Evolutionary conservation across 1,284 basidiomycete species (phyloP), one percentile per base, ranked within the genome.

Genomic region (Irpex sp.): DNA sequence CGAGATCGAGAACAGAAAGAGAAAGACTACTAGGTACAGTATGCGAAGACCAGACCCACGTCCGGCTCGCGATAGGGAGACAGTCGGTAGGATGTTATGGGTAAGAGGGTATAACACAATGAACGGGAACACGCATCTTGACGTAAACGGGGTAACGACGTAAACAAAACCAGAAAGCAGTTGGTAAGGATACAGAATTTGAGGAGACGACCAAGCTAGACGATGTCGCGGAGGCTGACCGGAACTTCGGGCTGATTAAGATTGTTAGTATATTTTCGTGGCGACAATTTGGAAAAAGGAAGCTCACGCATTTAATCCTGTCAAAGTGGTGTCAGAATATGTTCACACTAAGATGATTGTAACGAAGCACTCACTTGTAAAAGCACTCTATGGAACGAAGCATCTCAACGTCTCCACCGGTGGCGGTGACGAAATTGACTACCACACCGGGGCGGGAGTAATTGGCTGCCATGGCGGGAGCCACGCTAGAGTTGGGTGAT

Each of bases 331-430:
- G 62, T 68, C 50, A 67, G 57, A 59, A 59, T 26, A 59, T 31
- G 53, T n/a, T n/a, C n/a, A n/a, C 47, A n/a, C 47, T 19, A 17
- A 47, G 2, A 35, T n/a, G 19, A 33, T 19, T 33, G 31, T 19
- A 2, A 57, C 9, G 6, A 11, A 35, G 17, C 17, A 68, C 78
- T 65, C 69, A 95, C 85, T 95, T 93, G 83, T 95, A 96, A 78
- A 94, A 95, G 83, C 95, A 97, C 81, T 98, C 95, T 80, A 97
- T 96, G 69, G 93, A 95, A 72, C 95, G 87, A 67, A 98, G 81
- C 95, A 97, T 97, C 80, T 98, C 95, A 57, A 98, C 94, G 74
- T 98, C 95, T 54, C 95, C 95, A 39, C 95, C 95, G 1, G 94
- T 95, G 53, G 95, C 95, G 63, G 96, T 97, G 63, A 98, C 95